Base-by-base conservation (phyloP, 192 early-diverging fungal genomes). In the Umbelopsis sp. region DNA sequence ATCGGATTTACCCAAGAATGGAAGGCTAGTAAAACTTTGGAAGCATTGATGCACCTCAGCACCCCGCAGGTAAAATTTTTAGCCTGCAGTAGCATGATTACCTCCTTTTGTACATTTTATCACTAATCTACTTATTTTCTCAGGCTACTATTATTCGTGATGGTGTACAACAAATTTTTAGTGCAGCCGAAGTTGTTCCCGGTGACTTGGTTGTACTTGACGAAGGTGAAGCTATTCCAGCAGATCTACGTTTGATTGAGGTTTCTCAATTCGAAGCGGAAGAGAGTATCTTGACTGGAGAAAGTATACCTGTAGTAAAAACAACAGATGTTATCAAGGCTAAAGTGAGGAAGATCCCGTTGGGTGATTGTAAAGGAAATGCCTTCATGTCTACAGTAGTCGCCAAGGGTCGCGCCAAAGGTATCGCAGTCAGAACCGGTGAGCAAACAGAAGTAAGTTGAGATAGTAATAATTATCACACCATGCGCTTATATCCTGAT, bases 301-400 rank as follows among this genome's bases (percentile, higher is more conserved):
- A 95, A 74, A 86, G 84, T 51, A 69, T 95, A 21, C 83, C 89
- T 45, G 84, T 91, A 0, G 67, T 70, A 32, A 95, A 95, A 72
- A 82, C 81, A 59, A 81, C 82, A 21, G 85, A 83, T 56, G 88
- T 88, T 21, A 93, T 94, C 53, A 85, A 86, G 45, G 83, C 89
- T 22, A 80, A 82, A 59, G 88, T 89, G 80, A 52, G 91, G 45
- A 85, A 84, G 51, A 78, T 92, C 5, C 84, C 84, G 0, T 81
- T 98, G 8, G 93, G 91, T 66, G 96, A 98, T 68, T 97, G 96
- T 82, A 95, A 92, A 78, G 94, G 95, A 54, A 96, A 94, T 72
- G 95, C 94, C 7, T 98, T 98, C 79, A 97, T 96, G 96, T 92
- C 94, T 17, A 98, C 96, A 3, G 84, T 92, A 16, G 95, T 97